Base-by-base conservation (phyloP, 768 basidiomycete species). In the Fistulinella prunicolor region DNA sequence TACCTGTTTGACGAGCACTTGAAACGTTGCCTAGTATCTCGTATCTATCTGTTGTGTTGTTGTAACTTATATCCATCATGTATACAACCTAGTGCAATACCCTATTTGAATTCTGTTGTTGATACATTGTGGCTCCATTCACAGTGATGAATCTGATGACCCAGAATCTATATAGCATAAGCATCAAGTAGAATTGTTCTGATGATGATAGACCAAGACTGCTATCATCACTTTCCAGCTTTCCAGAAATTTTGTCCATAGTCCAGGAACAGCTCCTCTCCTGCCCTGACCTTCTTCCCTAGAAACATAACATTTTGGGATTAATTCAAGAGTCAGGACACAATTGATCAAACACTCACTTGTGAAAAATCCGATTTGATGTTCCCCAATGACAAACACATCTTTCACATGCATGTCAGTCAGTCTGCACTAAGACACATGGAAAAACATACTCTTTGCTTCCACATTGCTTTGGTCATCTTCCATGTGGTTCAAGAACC, bases 401-500 rank as follows among this genome's bases (percentile, higher is more conserved):
- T 41, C 72, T 42, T 41, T 6, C 12, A 40, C 2, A 24, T 23
- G 0, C 2, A 28, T 29, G 26, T 47, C 12, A 45, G 19, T 29
- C 5, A 4, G 32, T n/a, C n/a, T n/a, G 16, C 12, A 13, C 7
- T 34, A 34, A 9, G 3, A 17, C 14, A 46, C 6, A 24, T 17
- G 1, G 6, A 12, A 37, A 21, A 3, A 60, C 64, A 52, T 47
- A 73, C 72, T 8, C 2, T 0, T 47, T 46, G 69, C 66, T 9
- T 38, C 43, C n/a, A 63, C 58, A 42, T 62, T 58, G 3, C 35
- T 57, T 13, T 38, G 16, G 4, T 41, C 38, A 14, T 19, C 20
- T 2, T 9, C 2, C 1, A 21, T 38, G 44, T 75, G 72, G 51
- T 79, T 79, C 2, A 79, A 50, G 45, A 70, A 79, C 26, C 77